These are phyloP conservation scores for Paratinospora sagittata DNA, from an alignment of 164 flowering plant species.

Conservation along the genomic window DNA sequence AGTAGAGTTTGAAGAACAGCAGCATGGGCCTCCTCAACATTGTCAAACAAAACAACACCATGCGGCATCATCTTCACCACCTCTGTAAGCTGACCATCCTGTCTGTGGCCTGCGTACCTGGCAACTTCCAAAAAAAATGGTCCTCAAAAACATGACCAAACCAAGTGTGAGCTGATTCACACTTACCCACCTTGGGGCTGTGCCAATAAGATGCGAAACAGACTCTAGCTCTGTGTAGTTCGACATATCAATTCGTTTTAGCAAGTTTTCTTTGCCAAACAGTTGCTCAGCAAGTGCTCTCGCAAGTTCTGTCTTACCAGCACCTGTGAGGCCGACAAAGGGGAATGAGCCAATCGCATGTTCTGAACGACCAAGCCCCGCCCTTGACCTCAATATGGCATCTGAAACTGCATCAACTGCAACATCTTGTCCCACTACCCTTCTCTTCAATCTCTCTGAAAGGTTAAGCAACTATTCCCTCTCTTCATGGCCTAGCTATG, in stretches of 20 bases:
- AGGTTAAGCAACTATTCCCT: not conserved
- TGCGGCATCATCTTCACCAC: not conserved
- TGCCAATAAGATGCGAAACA: not conserved
- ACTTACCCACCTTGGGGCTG: not conserved
- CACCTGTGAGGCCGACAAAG: not conserved
- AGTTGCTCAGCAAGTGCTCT: constrained; percentile 8
- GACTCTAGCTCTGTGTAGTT: constrained; percentile 1
- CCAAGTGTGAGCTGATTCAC: not conserved
- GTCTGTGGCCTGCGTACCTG: not conserved
- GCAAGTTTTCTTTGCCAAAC: not conserved
- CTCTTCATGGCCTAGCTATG: constrained; percentile 2
- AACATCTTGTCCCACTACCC: constrained; percentile 6
- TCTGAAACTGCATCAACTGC: not conserved
- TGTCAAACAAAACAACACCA: constrained; percentile 3
- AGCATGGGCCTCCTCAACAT: constrained; percentile 3
- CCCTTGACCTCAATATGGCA: constrained; percentile 9
- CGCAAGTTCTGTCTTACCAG: constrained; percentile 1
- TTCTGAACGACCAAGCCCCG: not conserved
- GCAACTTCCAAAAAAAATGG: not conserved
- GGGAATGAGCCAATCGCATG: constrained; percentile 3
- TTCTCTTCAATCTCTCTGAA: not conserved
- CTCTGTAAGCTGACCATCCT: constrained; percentile 3
- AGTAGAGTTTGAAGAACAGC: constrained; percentile 1
- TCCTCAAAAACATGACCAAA: not conserved
- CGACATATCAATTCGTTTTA: not conserved